Conservation (phyloP, 352 stramenopile genomes). For the Elongisporangium anandrum region DNA sequence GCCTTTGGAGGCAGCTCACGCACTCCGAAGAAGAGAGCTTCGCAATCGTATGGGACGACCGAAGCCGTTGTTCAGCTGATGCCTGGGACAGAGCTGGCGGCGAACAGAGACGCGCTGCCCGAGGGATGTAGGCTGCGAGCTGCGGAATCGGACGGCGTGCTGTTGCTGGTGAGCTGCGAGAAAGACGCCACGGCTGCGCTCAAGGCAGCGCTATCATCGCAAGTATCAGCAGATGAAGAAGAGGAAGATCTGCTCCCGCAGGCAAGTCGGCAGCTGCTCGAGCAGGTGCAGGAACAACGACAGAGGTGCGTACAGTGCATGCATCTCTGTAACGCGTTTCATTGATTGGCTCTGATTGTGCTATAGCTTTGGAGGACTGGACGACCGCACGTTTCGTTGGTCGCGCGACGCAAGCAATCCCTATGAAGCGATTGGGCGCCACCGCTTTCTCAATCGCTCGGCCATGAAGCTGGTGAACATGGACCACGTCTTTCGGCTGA, state of each 20-base stretch:
- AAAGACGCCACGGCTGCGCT: conserved; percentile 1
- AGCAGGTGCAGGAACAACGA: conserved; percentile 34
- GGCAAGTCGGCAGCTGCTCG: conserved; percentile 13
- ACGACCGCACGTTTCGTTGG: conserved; percentile 23
- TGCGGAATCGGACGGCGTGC: conserved; percentile 16
- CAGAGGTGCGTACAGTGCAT: conserved; percentile 9
- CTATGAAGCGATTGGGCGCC: conserved; percentile 53
- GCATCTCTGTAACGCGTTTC: conserved; percentile 2
- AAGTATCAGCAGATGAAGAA: not conserved
- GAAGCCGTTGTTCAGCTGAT: conserved; percentile 23
- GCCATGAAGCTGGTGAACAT: conserved; percentile 81
- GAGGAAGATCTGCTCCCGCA: conserved; percentile 6
- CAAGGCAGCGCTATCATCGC: conserved; percentile 6
- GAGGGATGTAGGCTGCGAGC: conserved; percentile 12
- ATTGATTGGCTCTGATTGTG: not conserved
- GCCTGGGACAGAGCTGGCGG: conserved; percentile 28
- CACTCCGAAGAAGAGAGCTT: conserved; percentile 12
- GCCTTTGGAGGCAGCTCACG: conserved; percentile 42
- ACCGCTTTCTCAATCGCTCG: conserved; percentile 72
- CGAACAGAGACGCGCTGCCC: conserved; percentile 1
- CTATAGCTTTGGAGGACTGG: conserved; percentile 34
- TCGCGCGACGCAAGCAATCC: conserved; percentile 44
- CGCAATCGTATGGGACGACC: not conserved
- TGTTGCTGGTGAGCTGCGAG: conserved; percentile 24
- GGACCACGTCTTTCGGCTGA: conserved; percentile 61